Base-by-base conservation (phyloP, 2,329 filamentous ascomycete genomes). In the Exserohilum turcica region DNA sequence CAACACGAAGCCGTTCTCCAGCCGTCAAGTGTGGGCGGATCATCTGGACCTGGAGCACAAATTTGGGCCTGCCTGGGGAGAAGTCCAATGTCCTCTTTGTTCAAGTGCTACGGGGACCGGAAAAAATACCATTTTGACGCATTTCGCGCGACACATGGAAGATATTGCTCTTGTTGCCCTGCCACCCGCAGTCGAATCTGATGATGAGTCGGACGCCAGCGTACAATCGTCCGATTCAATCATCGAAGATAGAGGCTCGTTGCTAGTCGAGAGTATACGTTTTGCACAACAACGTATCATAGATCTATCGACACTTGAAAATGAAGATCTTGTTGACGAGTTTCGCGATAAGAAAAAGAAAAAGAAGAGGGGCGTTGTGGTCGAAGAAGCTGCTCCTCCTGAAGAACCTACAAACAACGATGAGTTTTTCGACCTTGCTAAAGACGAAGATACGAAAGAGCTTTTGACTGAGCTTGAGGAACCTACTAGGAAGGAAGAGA, bases 81-180 rank as follows among this genome's bases (percentile, higher is more conserved):
- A 35, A n/a, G 2, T 54, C 3, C 5, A 57, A 43, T 68, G 65
- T 33, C 56, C 59, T 0, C 37, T 68, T 1, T 68, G 66, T 39
- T 43, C 59, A 1, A 52, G 64, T 29, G 9, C 10, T 1, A 65
- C 60, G 6, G 54, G 45, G 7, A 12, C n/a, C 10, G 64, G 58
- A 8, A 60, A 53, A 32, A 54, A 33, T 7, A 33, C 48, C 3
- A 50, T 65, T 8, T 39, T 64, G 1, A 48, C 38, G 2, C 65
- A 68, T 32, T 61, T 66, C 15, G 51, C 60, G 0, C 40, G 60
- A 39, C 65, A 68, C 29, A 60, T 68, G 61, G 65, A 68, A 45
- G 61, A 67, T 10, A 61, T 68, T 38, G 57, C 63, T 10, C 35
- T 65, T 6, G 48, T 51, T 5, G 48, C 59, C 10, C 48, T 66